Conservation (phyloP, 805 yeast genomes). For the Wickerhamomyces alni region DNA sequence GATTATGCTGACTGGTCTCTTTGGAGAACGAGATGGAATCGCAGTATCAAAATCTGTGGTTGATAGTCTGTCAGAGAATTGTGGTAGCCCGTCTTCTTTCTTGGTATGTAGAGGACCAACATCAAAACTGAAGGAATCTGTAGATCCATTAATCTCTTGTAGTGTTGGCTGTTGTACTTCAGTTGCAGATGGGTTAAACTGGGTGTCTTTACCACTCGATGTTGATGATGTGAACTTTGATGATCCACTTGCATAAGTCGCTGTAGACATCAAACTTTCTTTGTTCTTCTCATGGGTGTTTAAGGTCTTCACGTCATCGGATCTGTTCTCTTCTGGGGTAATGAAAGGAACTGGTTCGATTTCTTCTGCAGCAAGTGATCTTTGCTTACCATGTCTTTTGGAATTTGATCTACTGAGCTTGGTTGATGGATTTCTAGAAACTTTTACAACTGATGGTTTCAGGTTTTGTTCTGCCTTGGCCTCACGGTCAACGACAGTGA, state of each 20-base stretch:
- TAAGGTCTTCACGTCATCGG: no score
- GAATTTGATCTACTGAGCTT: background rate
- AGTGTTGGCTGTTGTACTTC: background rate
- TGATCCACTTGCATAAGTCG: slow-evolving; percentile 6
- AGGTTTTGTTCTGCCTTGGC: background rate
- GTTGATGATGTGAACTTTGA: slow-evolving; percentile 9
- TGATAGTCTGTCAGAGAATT: slow-evolving; percentile 7
- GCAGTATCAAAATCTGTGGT: slow-evolving; percentile 13
- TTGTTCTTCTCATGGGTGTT: background rate
- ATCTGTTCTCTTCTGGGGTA: no score
- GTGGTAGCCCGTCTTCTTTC: slow-evolving; percentile 6
- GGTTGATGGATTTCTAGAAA: slow-evolving; percentile 6
- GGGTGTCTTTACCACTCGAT: slow-evolving; percentile 9
- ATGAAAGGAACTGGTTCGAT: no score
- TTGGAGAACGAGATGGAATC: slow-evolving; percentile 24
- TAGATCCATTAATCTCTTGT: slow-evolving; percentile 5
- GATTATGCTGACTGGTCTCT: slow-evolving; percentile 20
- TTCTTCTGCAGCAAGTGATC: no score
- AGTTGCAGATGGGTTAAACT: slow-evolving; percentile 1
- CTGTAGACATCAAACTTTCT: background rate
- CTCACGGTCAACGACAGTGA: slow-evolving; percentile 12
- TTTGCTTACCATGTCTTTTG: no score
- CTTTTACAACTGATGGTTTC: slow-evolving; percentile 15
- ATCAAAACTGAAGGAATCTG: slow-evolving; percentile 18
- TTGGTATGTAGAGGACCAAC: slow-evolving; percentile 17